phyloP scores from a whole-genome alignment of 164 flowering plant genomes.

The Umbilicus rupestris region DNA sequence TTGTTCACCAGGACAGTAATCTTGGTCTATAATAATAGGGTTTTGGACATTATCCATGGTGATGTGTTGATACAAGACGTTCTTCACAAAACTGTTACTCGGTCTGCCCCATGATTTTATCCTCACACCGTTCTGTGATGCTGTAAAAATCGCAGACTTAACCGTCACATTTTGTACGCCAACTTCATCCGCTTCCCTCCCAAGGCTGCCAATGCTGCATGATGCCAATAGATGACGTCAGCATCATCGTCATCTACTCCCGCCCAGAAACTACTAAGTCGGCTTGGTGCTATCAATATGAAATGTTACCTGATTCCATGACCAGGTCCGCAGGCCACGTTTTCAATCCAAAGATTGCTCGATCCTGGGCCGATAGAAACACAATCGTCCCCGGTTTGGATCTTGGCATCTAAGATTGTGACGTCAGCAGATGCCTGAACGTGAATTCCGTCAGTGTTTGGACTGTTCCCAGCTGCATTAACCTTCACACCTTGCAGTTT shows the following conservation, averaged over 20 bases:
- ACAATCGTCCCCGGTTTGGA: slow-evolving; percentile 62
- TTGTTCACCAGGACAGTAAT: slow-evolving; percentile 47
- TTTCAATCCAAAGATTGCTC: slow-evolving; percentile 31
- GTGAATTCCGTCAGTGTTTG: slow-evolving; percentile 75
- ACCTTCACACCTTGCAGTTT: slow-evolving; percentile 30
- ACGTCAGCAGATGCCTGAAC: slow-evolving; percentile 34
- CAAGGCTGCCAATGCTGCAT: slow-evolving; percentile 74
- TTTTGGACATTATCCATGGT: slow-evolving; percentile 45
- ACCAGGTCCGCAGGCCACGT: slow-evolving; percentile 56
- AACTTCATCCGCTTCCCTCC: slow-evolving; percentile 29
- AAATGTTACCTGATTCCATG: slow-evolving; percentile 71
- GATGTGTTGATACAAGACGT: slow-evolving; percentile 35
- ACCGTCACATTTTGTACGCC: slow-evolving; percentile 75
- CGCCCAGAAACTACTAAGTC: too few relatives aligned
- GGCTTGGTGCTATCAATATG: too few relatives aligned
- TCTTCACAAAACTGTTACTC: slow-evolving; percentile 47
- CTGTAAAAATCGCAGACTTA: slow-evolving; percentile 26
- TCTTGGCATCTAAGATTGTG: slow-evolving; percentile 24
- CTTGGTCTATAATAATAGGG: slow-evolving; percentile 67
- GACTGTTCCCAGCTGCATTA: slow-evolving; percentile 44
- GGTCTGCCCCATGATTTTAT: slow-evolving; percentile 78
- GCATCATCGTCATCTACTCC: not conserved
- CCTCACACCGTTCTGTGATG: slow-evolving; percentile 57
- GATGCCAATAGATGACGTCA: not conserved
- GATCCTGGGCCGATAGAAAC: slow-evolving; percentile 51